phyloP scores from a whole-genome alignment of 2,329 filamentous ascomycete genomes.

The Alternaria angustiovoidea region DNA sequence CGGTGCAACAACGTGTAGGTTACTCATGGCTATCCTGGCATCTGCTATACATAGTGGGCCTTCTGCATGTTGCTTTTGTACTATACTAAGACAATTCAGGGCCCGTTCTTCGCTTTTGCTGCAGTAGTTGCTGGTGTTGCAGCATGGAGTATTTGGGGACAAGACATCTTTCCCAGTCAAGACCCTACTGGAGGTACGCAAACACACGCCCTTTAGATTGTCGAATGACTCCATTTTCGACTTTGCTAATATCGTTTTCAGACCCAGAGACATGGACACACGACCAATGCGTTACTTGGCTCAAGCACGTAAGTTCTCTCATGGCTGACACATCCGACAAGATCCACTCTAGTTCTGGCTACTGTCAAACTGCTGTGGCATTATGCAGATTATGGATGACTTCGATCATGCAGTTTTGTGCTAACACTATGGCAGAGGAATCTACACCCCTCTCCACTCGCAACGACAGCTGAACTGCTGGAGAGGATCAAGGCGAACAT shows the following conservation, averaged over 20 bases:
- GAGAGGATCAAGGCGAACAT: slow-evolving; percentile 75
- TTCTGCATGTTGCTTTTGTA: slow-evolving; percentile 2
- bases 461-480: slow-evolving; percentile 70
- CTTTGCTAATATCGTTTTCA: slow-evolving; percentile 35
- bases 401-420: not conserved
- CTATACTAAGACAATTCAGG: slow-evolving; percentile 25
- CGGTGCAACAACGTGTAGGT: slow-evolving; percentile 55
- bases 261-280: slow-evolving; percentile 77
- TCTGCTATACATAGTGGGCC: slow-evolving; percentile 34
- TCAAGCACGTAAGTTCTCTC: slow-evolving; percentile 72
- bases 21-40: slow-evolving; percentile 26
- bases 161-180: slow-evolving; percentile 79
- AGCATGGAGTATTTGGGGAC: slow-evolving; percentile 84
- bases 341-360: not conserved
- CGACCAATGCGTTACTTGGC: slow-evolving; percentile 82
- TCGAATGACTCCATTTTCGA: not conserved
- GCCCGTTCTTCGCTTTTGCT: slow-evolving; percentile 66
- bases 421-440: slow-evolving; percentile 61
- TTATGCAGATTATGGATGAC: not conserved
- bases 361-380: not conserved
- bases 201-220: not conserved
- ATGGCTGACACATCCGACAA: not conserved
- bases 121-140: slow-evolving; percentile 83
- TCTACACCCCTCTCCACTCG: slow-evolving; percentile 66
- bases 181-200: slow-evolving; percentile 79